Evolutionary conservation across 2,329 filamentous ascomycete species (phyloP).

Genomic region (Akanthomyces uredinophilus): DNA sequence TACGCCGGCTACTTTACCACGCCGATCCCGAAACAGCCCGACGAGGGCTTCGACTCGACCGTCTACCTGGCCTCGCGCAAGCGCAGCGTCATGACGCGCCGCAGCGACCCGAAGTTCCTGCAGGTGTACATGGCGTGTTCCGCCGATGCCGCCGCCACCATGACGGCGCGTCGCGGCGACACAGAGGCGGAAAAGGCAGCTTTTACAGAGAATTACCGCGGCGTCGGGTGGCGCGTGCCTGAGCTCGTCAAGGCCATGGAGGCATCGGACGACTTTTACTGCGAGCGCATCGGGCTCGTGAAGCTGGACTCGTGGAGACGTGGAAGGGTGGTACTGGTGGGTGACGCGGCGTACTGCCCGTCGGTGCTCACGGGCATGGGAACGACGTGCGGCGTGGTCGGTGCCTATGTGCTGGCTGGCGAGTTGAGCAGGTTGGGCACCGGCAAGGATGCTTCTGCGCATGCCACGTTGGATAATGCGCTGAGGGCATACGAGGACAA

Average conservation of each 20-base stretch:
- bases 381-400: slow-evolving; percentile 42
- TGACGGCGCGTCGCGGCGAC: slow-evolving; percentile 23
- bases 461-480: slow-evolving; percentile 24
- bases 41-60: slow-evolving; percentile 30
- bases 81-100: slow-evolving; percentile 36
- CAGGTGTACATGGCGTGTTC: slow-evolving; percentile 34
- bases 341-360: slow-evolving; percentile 50
- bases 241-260: slow-evolving; percentile 39
- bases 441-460: not conserved
- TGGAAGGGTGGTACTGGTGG: slow-evolving; percentile 45
- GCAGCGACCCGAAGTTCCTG: slow-evolving; percentile 31
- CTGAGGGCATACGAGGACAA: slow-evolving; percentile 39
- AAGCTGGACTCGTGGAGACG: slow-evolving; percentile 38
- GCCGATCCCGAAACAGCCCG: slow-evolving; percentile 20
- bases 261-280: slow-evolving; percentile 42
- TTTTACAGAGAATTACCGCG: slow-evolving; percentile 34
- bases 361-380: slow-evolving; percentile 47
- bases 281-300: slow-evolving; percentile 39
- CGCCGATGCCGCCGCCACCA: slow-evolving; percentile 16
- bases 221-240: slow-evolving; percentile 37
- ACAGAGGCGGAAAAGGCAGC: slow-evolving; percentile 34
- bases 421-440: slow-evolving; percentile 32
- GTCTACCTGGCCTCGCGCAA: slow-evolving; percentile 31
- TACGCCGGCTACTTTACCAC: slow-evolving; percentile 31
- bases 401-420: slow-evolving; percentile 53